Evolutionary conservation across 495 filamentous ascomycete species (phyloP).

Genomic region (Polyplosphaeria fusca): DNA sequence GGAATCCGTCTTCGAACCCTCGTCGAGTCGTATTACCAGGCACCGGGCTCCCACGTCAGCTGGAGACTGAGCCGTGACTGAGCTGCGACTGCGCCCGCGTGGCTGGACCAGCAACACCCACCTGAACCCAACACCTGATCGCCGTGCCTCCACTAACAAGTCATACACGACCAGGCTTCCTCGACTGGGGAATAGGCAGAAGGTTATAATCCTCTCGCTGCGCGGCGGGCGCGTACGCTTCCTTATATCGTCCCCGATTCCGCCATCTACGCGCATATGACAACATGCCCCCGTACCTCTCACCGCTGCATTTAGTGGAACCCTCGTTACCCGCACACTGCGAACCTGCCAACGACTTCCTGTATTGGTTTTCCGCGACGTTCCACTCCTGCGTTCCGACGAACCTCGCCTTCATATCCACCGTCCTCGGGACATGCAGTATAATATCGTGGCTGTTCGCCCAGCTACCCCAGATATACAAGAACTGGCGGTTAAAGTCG

Average conservation of each 20-base stretch:
- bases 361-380: slow-evolving; percentile 56
- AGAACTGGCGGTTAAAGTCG: slow-evolving; percentile 64
- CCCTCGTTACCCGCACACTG: slow-evolving; percentile 58
- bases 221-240: too few species aligned
- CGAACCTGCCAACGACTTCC: slow-evolving; percentile 58
- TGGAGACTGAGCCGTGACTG: slow-evolving; percentile 8
- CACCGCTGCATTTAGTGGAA: slow-evolving; percentile 27
- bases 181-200: too few species aligned
- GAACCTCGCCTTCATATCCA: slow-evolving; percentile 63
- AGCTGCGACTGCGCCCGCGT: slow-evolving; percentile 28
- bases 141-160: background rate
- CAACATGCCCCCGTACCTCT: slow-evolving; percentile 33
- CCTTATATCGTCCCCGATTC: slow-evolving; percentile 17
- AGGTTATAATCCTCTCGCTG: too few species aligned
- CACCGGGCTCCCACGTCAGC: slow-evolving; percentile 19
- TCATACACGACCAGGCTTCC: too few species aligned
- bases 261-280: slow-evolving; percentile 31
- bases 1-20: too few species aligned
- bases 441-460: slow-evolving; percentile 76
- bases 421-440: slow-evolving; percentile 59
- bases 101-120: slow-evolving; percentile 23
- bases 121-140: slow-evolving; percentile 31
- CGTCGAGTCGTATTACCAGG: background rate
- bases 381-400: slow-evolving; percentile 68
- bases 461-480: slow-evolving; percentile 70